phyloP scores from a whole-genome alignment of 192 early-diverging fungal genomes.

The Anaeromyces robustus region DNA sequence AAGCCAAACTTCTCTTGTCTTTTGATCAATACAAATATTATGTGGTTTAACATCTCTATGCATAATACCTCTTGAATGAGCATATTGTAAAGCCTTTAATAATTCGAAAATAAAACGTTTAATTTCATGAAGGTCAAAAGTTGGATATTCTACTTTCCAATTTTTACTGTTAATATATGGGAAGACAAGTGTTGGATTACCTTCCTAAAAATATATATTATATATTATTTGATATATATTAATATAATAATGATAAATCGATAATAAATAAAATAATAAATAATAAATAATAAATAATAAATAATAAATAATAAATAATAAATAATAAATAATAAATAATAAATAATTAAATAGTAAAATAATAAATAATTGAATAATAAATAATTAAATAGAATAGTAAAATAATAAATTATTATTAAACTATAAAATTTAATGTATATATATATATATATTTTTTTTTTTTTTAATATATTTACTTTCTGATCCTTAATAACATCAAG shows the following conservation, averaged over 20 bases:
- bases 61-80: conserved; percentile 24
- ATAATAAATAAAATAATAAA: no score
- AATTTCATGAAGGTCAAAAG: conserved; percentile 9
- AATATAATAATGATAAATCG: not conserved
- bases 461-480: conserved; percentile 4
- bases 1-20: conserved; percentile 13
- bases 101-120: conserved; percentile 13
- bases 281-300: no score
- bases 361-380: no score
- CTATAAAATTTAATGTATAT: no score
- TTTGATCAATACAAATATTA: conserved; percentile 18
- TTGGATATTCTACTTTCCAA: conserved; percentile 19
- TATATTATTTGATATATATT: conserved; percentile 13
- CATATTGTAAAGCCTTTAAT: conserved; percentile 6
- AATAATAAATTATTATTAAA: no score
- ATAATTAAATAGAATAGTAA: no score
- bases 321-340: no score
- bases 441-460: no score
- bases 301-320: no score
- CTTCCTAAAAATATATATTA: conserved; percentile 14
- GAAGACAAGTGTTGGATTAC: conserved; percentile 11
- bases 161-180: conserved; percentile 1
- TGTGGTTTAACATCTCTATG: conserved; percentile 36
- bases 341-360: no score
- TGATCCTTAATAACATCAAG: conserved; percentile 1